phyloP scores from a whole-genome alignment of 1,284 basidiomycete species.

The Leccinum fallax region DNA sequence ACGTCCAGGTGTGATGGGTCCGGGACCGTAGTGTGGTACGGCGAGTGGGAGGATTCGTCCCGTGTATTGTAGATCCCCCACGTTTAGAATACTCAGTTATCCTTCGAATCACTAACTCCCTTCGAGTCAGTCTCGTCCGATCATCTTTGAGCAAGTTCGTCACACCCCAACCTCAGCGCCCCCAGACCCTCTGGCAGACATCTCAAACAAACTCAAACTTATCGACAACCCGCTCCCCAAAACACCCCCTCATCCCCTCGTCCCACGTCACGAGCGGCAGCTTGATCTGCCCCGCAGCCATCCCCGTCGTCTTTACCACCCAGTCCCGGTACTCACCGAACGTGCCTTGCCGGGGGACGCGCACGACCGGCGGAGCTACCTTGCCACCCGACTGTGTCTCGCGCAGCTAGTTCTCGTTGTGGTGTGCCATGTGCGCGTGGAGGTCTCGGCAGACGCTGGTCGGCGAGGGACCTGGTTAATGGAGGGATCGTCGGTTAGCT shows the following conservation, averaged over 20 bases:
- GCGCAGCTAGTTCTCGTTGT: constrained; percentile 21
- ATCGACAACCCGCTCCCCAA: constrained; percentile 10
- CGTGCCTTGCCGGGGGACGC: constrained; percentile 21
- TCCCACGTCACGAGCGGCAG: constrained; percentile 21
- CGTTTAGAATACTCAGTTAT: too few species aligned
- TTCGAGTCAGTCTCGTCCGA: too few species aligned
- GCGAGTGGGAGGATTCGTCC: too few species aligned
- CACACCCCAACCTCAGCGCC: not conserved
- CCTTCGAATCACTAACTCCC: too few species aligned
- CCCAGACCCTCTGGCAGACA: not conserved
- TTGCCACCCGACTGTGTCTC: constrained; percentile 14
- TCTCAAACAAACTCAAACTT: constrained; percentile 9
- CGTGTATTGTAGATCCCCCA: too few species aligned
- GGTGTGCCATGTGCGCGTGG: constrained; percentile 9
- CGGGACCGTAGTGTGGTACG: too few species aligned
- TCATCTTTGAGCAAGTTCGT: too few species aligned
- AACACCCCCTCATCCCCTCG: constrained; percentile 13
- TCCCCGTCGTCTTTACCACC: constrained; percentile 15
- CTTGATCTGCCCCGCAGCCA: constrained; percentile 21
- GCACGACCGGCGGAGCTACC: constrained; percentile 8
- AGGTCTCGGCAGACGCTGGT: constrained; percentile 7
- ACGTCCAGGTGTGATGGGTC: too few species aligned
- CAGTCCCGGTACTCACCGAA: constrained; percentile 25
- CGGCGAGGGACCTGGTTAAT: constrained; percentile 4
- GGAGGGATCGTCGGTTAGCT: not conserved